phyloP scores from a whole-genome alignment of 768 basidiomycete genomes.

The Lanmaoa pseudosensibilis region DNA sequence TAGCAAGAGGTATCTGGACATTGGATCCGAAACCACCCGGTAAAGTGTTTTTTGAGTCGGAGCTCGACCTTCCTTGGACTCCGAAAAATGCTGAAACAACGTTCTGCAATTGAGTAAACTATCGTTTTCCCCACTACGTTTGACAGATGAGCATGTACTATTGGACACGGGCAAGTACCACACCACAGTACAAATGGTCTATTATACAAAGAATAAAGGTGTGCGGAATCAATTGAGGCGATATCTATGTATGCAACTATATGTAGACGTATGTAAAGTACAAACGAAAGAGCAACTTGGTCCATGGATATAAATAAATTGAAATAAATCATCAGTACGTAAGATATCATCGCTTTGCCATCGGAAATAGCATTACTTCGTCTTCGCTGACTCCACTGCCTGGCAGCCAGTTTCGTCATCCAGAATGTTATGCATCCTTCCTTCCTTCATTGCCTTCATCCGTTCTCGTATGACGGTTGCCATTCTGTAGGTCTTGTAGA shows the following conservation, averaged over 20 bases:
- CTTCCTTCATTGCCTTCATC: conserved; percentile 24
- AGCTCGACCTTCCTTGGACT: not conserved
- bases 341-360: not conserved
- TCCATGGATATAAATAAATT: not conserved
- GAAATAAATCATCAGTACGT: conserved; percentile 1
- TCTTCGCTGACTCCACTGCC: conserved; percentile 10
- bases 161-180: not conserved
- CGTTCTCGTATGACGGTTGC: conserved; percentile 27
- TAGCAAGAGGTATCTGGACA: too few relatives aligned
- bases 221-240: too few relatives aligned
- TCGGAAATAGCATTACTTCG: conserved; percentile 7
- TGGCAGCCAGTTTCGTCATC: conserved; percentile 8
- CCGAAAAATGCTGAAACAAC: too few relatives aligned
- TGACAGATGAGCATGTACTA: too few relatives aligned
- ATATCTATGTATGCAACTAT: not conserved
- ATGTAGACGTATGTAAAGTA: not conserved
- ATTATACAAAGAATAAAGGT: not conserved
- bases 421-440: conserved; percentile 20
- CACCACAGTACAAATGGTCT: not conserved
- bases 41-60: not conserved
- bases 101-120: too few relatives aligned
- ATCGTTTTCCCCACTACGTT: too few relatives aligned
- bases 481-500: conserved; percentile 33
- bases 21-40: too few relatives aligned
- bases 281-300: not conserved